Evolutionary conservation across 1,284 basidiomycete genomes (phyloP), one percentile per base, ranked within the genome.

Genomic region (Cryptococcus deneoformans): DNA sequence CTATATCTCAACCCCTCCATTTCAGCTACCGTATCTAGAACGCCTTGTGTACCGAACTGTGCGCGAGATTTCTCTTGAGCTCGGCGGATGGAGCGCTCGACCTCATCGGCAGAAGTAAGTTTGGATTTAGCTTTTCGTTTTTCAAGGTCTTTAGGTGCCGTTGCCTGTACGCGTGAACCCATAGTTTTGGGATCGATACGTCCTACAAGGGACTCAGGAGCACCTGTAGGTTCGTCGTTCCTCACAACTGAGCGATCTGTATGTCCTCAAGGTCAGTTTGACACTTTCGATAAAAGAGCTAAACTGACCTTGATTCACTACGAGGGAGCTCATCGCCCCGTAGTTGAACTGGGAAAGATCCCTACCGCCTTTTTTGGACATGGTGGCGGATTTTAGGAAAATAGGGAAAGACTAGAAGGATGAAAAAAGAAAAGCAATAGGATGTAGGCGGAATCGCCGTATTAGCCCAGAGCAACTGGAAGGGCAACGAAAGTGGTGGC

Each of bases 141-240:
- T 54, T 93, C 90, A n/a, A 95, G 72, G 71, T 97, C 91, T 73
- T 93, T 93, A 42, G 93, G 90, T 0, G 84, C 85, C 65, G 92
- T 85, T 39, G 91, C 84, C 62, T 86, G 81, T 36, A 90, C 92
- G 24, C 92, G 86, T 46, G 92, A 91, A 49, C 95, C 95, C 96
- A 99, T 99, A 64, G 94, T 88, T 63, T 83, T 85, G 8, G 87
- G 85, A 80, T 92, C 87, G 65, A 99, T 97, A 44, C 90, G 86
- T 37, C 96, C 96, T 43, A 87, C 87, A 36, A 99, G 86, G 11
- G 93, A 87, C 55, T 95, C 96, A 14, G 93, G 90, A 42, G 92
- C 91, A 61, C 95, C 95, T 79, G 95, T 93, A 14, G 95, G 93
- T 78, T 99, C 96, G 78, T 88, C 88, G 82, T 91, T 89, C 61